Evolutionary conservation across 1,139 yeast genomes (phyloP).

Genomic region (Blastobotrys proliferans): DNA sequence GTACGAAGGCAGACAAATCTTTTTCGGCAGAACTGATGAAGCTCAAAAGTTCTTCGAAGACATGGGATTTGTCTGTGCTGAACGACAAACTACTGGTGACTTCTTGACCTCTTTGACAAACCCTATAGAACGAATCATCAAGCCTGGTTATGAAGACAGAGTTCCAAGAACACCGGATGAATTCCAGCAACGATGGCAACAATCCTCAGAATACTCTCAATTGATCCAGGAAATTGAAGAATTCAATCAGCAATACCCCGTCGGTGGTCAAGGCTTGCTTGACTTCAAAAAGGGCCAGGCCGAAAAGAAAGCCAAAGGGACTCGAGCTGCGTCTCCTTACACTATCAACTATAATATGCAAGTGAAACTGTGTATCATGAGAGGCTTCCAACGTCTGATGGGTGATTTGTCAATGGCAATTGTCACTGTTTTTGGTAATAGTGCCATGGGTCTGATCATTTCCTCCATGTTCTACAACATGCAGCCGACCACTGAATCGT

Average conservation of each 20-base stretch:
- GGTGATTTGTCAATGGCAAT: conserved; percentile 67
- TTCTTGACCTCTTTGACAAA: conserved; percentile 74
- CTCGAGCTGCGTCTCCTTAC: conserved; percentile 55
- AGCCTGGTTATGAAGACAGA: conserved; percentile 52
- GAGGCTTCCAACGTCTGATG: conserved; percentile 59
- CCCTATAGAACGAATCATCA: conserved; percentile 59
- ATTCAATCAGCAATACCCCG: conserved; percentile 28
- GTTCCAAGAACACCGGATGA: conserved; percentile 71
- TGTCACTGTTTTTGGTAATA: conserved; percentile 57
- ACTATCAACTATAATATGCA: conserved; percentile 65
- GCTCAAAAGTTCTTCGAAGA: conserved; percentile 59
- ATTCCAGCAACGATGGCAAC: conserved; percentile 61
- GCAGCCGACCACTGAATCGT: conserved; percentile 45
- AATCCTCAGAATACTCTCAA: conserved; percentile 48
- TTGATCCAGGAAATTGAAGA: conserved; percentile 43
- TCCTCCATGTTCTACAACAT: conserved; percentile 74
- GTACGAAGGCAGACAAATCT: conserved; percentile 76
- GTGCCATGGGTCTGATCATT: conserved; percentile 67
- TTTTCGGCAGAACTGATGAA: conserved; percentile 54
- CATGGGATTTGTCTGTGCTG: conserved; percentile 71
- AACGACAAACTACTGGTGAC: conserved; percentile 80
- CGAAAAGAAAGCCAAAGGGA: conserved; percentile 50
- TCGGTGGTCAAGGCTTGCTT: conserved; percentile 27
- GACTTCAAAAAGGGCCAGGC: conserved; percentile 49
- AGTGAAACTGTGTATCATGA: conserved; percentile 51